Base-by-base conservation (phyloP, 495 filamentous ascomycete species). In the Podospora appendiculata region DNA sequence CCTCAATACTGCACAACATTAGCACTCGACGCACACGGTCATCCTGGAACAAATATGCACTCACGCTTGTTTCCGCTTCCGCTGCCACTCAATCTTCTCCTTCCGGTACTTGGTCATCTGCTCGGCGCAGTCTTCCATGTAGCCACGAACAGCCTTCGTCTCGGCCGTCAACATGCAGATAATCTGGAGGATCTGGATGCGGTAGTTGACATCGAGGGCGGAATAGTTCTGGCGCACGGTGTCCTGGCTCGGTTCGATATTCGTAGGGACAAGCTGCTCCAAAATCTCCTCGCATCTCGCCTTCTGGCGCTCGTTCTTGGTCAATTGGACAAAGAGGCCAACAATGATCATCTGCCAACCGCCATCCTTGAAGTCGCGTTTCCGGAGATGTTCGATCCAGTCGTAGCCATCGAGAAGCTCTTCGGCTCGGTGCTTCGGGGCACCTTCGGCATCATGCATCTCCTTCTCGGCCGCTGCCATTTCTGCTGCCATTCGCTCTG, bases 31-130 rank as follows among this genome's bases (percentile, higher is more conserved):
- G 3, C 36, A 38, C 36, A 10, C 36, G 25, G 25, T 25, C 25
- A 25, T 2, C 25, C 25, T 5, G 25, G 5, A 25, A 25, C 25
- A 25, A 25, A 25, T 25, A 5, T 34, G 18, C 32, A 86, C 90
- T 75, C 81, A 96, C 91, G 80, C 77, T 66, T 78, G 75, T 65
- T 93, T 96, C 59, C 87, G 82, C 49, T 84, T 78, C 51, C 89
- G 80, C 66, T 97, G 93, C 63, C 82, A 85, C 57, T 95, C 88
- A 51, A 95, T 96, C 70, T 95, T 97, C 66, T 94, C 87, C 68
- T 97, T 98, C 16, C 93, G 79, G 61, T 90, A 86, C 41, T 81
- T 81, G 3, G 93, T 98, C 94, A 96, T 96, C 52, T 87, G 83
- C 55, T 90, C 86, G 44, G 83, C 86, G 68, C 90, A 94, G 55